Conservation (phyloP, 257 asterid genomes). For the Fraxinus anomala region DNA sequence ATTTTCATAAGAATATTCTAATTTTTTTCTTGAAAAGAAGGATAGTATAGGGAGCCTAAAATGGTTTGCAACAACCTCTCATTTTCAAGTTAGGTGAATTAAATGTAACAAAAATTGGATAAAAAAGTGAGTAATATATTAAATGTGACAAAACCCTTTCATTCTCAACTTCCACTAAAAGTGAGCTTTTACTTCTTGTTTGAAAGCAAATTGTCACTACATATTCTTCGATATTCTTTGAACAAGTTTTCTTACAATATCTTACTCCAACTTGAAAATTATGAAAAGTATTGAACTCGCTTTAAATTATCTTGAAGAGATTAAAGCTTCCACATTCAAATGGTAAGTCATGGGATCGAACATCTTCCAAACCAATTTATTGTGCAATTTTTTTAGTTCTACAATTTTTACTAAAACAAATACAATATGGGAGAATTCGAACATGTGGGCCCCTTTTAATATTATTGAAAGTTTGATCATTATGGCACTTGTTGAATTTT, state of each 20-base stretch:
- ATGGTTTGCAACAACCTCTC: background rate
- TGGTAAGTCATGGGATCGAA: too few relatives aligned
- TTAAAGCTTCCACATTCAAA: too few relatives aligned
- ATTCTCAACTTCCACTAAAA: background rate
- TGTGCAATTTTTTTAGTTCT: too few relatives aligned
- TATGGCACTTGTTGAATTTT: too few relatives aligned
- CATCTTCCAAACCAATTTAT: too few relatives aligned
- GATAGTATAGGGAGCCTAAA: background rate
- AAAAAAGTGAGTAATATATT: background rate
- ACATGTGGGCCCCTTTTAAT: too few relatives aligned
- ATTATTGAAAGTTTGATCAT: too few relatives aligned
- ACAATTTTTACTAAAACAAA: too few relatives aligned
- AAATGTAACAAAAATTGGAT: slow-evolving; percentile 1
- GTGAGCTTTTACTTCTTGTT: background rate
- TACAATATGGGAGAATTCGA: too few relatives aligned
- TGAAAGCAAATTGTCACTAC: slow-evolving; percentile 6
- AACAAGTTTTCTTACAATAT: background rate
- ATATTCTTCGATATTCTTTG: background rate
- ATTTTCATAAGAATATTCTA: too few relatives aligned
- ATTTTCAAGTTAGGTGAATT: background rate
- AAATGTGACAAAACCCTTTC: background rate
- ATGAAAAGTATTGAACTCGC: background rate
- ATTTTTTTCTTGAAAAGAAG: background rate
- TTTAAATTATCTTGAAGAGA: background rate
- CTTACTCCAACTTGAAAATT: background rate